Evolutionary conservation across 306 rosid genomes (phyloP).

Genomic region (Trifolium pratense): DNA sequence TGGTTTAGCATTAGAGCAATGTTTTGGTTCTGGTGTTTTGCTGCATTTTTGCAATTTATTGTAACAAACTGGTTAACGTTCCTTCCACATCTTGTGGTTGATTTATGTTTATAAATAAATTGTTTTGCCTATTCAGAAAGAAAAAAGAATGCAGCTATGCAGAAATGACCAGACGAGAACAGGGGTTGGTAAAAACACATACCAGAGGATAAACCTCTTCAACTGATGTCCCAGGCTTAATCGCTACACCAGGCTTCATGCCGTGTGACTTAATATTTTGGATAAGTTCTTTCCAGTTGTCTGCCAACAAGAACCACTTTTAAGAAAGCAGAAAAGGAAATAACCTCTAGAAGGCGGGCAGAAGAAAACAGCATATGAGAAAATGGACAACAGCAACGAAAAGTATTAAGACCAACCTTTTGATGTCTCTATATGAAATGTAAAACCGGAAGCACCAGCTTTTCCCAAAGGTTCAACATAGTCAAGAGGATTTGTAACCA

Average conservation of each 20-base stretch:
- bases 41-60: no score
- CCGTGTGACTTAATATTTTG: conserved; percentile 64
- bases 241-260: conserved; percentile 86
- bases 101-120: no score
- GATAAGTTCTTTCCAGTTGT: conserved; percentile 86
- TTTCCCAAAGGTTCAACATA: conserved; percentile 81
- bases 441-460: conserved; percentile 98
- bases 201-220: conserved; percentile 93
- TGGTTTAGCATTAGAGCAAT: no score
- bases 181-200: conserved; percentile 10
- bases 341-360: conserved; percentile 10
- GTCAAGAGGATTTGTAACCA: conserved; percentile 95
- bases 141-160: background rate
- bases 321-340: conserved; percentile 34
- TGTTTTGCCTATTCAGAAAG: no score
- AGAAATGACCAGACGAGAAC: conserved; percentile 15
- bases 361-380: background rate
- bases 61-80: no score
- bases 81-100: no score
- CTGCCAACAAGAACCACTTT: conserved; percentile 47
- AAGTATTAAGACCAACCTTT: conserved; percentile 59
- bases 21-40: no score
- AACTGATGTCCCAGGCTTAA: conserved; percentile 81
- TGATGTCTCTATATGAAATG: conserved; percentile 86
- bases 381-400: conserved; percentile 8